Evolutionary conservation across 805 yeast species (phyloP).

Genomic region (Candida nanaspora): DNA sequence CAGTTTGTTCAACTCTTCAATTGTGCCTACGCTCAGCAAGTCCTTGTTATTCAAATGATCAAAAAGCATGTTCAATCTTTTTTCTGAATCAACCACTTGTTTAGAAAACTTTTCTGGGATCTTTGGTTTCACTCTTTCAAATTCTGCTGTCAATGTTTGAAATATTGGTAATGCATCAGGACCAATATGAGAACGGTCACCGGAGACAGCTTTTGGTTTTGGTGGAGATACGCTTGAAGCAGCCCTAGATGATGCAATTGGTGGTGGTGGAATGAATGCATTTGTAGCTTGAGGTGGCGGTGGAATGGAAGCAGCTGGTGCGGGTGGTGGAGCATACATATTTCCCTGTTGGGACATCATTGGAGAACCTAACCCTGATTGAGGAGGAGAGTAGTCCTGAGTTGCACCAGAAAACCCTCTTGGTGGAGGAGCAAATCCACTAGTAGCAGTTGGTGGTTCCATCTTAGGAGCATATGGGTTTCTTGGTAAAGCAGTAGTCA

Average conservation of each 20-base stretch:
- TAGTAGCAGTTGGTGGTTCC: conserved; percentile 15
- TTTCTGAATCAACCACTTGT: conserved; percentile 75
- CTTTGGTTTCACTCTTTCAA: conserved; percentile 59
- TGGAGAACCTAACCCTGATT: conserved; percentile 1
- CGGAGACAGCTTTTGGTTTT: conserved; percentile 21
- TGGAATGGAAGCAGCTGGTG: conserved; percentile 10
- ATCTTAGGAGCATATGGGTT: conserved; percentile 29
- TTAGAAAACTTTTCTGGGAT: conserved; percentile 68
- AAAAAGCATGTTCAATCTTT: conserved; percentile 68
- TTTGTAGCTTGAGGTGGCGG: conserved; percentile 21
- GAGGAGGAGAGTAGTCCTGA: too few species aligned
- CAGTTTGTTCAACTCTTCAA: conserved; percentile 45
- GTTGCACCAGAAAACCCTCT: conserved; percentile 5
- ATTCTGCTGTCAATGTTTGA: conserved; percentile 44
- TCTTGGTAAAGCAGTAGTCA: conserved; percentile 11
- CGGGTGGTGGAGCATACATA: conserved; percentile 2
- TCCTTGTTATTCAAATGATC: conserved; percentile 74
- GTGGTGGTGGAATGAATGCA: conserved; percentile 8
- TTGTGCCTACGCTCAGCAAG: conserved; percentile 48
- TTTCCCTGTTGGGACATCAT: not conserved
- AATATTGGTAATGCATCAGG: conserved; percentile 50
- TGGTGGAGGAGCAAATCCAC: conserved; percentile 7
- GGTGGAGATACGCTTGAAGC: conserved; percentile 8
- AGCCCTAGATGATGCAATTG: conserved; percentile 10
- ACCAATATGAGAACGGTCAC: conserved; percentile 66